Evolutionary conservation across 441 rosid species (phyloP).

Genomic region (Metrosideros polymorpha): DNA sequence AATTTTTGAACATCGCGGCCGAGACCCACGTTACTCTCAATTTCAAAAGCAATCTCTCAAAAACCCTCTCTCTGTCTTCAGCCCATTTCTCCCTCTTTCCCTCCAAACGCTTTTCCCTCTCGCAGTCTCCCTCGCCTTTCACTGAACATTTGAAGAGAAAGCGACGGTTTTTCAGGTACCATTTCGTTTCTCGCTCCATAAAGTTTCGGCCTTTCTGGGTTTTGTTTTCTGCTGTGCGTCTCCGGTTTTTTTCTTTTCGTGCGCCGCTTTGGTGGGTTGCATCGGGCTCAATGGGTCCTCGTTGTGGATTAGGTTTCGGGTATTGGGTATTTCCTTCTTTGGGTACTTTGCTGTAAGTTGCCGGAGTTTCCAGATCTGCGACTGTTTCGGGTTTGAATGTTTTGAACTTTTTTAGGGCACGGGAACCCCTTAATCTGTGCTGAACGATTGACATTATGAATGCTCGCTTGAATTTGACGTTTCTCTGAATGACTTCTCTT

Average conservation of each 20-base stretch:
- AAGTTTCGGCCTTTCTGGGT: background rate
- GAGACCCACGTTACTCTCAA: fast-evolving
- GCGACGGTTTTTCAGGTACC: background rate
- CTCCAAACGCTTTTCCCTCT: too few relatives aligned
- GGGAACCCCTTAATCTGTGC: background rate
- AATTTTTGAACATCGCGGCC: background rate
- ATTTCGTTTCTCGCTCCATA: background rate
- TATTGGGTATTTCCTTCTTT: background rate
- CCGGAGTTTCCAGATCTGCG: background rate
- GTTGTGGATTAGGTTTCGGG: background rate
- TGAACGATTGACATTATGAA: background rate
- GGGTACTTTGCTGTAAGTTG: background rate
- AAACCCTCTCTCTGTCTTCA: background rate
- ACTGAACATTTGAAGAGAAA: background rate
- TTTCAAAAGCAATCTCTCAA: background rate
- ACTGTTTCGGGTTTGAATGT: background rate
- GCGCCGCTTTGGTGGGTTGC: background rate
- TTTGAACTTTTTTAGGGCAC: background rate
- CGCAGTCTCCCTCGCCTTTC: background rate
- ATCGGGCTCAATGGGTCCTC: background rate
- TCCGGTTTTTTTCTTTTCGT: background rate
- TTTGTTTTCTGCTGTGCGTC: background rate
- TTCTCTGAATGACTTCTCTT: background rate
- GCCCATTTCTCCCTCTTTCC: background rate
- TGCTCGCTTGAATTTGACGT: background rate